phyloP scores from a whole-genome alignment of 2,329 filamentous ascomycete species.

The Dactylellina haptotyla region DNA sequence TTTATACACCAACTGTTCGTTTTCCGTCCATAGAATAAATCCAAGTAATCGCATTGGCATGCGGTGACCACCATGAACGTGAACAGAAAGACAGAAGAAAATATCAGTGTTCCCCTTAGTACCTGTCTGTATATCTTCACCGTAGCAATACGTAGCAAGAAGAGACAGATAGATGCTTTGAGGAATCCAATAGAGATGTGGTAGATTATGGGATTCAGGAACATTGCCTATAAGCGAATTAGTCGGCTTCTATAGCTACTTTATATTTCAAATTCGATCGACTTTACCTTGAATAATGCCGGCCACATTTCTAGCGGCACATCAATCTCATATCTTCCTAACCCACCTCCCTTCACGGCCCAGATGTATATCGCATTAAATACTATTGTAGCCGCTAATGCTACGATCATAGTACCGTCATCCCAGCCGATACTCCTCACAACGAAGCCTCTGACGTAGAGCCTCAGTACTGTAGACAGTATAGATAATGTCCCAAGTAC shows the following conservation, averaged over 20 bases:
- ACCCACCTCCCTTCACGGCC: constrained; percentile 12
- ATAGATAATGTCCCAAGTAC: background rate
- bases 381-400: background rate
- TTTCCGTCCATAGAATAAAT: background rate
- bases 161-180: constrained; percentile 8
- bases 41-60: constrained; percentile 14
- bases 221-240: background rate
- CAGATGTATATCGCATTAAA: constrained; percentile 11
- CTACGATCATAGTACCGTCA: constrained; percentile 1
- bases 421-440: constrained; percentile 15
- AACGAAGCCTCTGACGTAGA: background rate
- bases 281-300: constrained; percentile 1
- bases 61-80: constrained; percentile 5
- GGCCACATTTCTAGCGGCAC: constrained; percentile 10
- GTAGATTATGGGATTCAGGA: constrained; percentile 22
- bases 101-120: constrained; percentile 7
- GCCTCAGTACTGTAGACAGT: background rate
- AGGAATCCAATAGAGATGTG: constrained; percentile 5
- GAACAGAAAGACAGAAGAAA: background rate
- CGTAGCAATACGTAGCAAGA: constrained; percentile 7
- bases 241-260: background rate
- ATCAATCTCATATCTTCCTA: constrained; percentile 18
- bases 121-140: constrained; percentile 12
- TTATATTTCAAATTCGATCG: background rate
- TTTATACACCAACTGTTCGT: constrained; percentile 8